Percentiles rank a stretch among this genome's conserved stretches.
phyloP scores from a whole-genome alignment of 495 filamentous ascomycete species.

The Neurospora sp. region DNA sequence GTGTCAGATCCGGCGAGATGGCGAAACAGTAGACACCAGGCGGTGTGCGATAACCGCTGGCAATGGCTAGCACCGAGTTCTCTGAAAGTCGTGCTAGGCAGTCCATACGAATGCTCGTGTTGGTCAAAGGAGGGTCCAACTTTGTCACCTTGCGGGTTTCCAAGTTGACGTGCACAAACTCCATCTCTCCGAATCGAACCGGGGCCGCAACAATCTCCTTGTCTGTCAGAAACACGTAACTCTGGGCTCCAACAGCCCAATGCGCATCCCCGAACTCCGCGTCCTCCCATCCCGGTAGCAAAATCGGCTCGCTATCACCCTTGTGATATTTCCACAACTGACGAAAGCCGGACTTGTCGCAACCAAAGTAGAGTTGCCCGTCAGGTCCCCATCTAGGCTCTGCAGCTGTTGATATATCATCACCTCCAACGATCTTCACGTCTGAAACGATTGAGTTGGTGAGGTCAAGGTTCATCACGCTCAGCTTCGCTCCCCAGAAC shows the following conservation, averaged over 20 bases:
- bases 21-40: constrained; percentile 16
- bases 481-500: constrained; percentile 34
- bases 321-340: constrained; percentile 24
- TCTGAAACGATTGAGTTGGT: background rate
- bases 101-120: constrained; percentile 4
- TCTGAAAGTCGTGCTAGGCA: constrained; percentile 13
- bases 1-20: constrained; percentile 8
- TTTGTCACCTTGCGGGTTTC: constrained; percentile 5
- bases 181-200: constrained; percentile 13
- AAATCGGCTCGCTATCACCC: constrained; percentile 7
- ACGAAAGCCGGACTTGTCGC: constrained; percentile 33
- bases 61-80: constrained; percentile 16
- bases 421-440: constrained; percentile 19
- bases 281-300: constrained; percentile 26
- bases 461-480: background rate
- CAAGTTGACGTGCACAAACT: constrained; percentile 24
- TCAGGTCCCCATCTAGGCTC: constrained; percentile 37
- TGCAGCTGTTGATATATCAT: constrained; percentile 22
- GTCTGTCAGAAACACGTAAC: constrained; percentile 29
- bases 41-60: constrained; percentile 13
- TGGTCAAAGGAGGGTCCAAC: constrained; percentile 5
- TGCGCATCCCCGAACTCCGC: constrained; percentile 31
- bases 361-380: constrained; percentile 34
- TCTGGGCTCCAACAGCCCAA: constrained; percentile 30
- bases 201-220: constrained; percentile 25